Evolutionary conservation across 306 rosid species (phyloP), one percentile per base, ranked within the genome.

Genomic region (Prunus mume): DNA sequence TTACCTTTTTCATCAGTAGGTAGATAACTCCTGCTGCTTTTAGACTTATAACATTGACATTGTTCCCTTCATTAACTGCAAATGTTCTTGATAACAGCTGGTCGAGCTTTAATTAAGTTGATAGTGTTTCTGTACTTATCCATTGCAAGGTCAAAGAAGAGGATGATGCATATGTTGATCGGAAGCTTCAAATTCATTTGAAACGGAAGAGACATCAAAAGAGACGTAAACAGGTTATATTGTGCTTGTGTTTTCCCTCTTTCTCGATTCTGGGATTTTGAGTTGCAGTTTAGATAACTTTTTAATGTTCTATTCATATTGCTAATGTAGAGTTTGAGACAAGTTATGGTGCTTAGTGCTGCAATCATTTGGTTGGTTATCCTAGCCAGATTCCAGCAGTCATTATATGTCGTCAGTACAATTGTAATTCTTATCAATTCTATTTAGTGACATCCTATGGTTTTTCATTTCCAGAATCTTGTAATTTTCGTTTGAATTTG

Each of bases 91-190:
- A 24, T 51, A 49, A 72, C 72, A 8, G 73, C 46, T 65, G n/a
- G 66, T 72, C 72, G 68, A 69, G 67, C 22, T 47, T 72, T 66
- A 41, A 56, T 61, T 74, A 58, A 73, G 70, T 3, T 76, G 57
- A 11, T 69, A 20, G 8, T 15, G 57, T 22, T 67, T 66, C 17
- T 76, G 66, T 87, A 43, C 28, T 11, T 80, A 17, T 70, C 14
- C 28, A 62, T 72, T 74, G 43, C 55, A 82, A 95, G 98, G 96
- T 95, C 65, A 95, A 92, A 86, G 98, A 94, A 88, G 98, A 95
- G 79, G 98, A 95, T 72, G 98, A 95, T 79, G 97, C 83, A 50
- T 82, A 83, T 68, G 83, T 89, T 81, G 96, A 89, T 80, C 84
- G 41, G 73, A 86, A 87, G 85, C 97, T 95, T 75, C 96, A 90